These are phyloP conservation scores for Boletus edulis DNA, from an alignment of 768 basidiomycete genomes.

Conservation along the genomic window DNA sequence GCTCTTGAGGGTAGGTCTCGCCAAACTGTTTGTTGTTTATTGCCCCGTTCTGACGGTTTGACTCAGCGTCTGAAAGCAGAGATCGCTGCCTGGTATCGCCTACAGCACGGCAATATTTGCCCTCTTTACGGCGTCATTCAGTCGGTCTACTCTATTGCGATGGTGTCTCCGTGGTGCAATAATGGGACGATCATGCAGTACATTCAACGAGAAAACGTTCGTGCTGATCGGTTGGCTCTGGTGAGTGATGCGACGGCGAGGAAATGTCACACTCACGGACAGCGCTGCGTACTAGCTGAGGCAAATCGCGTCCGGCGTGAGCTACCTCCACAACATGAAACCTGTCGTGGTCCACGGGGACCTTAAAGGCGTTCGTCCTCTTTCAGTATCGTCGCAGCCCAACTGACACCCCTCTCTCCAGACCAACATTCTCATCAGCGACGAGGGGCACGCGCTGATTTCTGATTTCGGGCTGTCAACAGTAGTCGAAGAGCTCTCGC, in stretches of 20 bases:
- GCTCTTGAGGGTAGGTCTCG: constrained; percentile 41
- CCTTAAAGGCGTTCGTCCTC: constrained; percentile 52
- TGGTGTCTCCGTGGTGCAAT: constrained; percentile 65
- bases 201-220: constrained; percentile 39
- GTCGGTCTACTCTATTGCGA: constrained; percentile 49
- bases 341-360: constrained; percentile 61
- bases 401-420: constrained; percentile 15
- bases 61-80: constrained; percentile 54
- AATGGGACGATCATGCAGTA: constrained; percentile 56
- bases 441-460: constrained; percentile 50
- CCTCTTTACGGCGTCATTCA: constrained; percentile 56
- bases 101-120: constrained; percentile 55
- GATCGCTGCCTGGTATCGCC: constrained; percentile 54
- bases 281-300: constrained; percentile 37
- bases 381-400: background rate
- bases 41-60: background rate
- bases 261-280: background rate
- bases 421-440: constrained; percentile 58
- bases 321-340: constrained; percentile 54
- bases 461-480: constrained; percentile 64
- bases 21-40: background rate
- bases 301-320: constrained; percentile 55
- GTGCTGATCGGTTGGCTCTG: constrained; percentile 44
- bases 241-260: constrained; percentile 31
- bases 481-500: constrained; percentile 51